Base-by-base conservation (phyloP, 169 alveolate species). In the Plasmodium ovale region DNA sequence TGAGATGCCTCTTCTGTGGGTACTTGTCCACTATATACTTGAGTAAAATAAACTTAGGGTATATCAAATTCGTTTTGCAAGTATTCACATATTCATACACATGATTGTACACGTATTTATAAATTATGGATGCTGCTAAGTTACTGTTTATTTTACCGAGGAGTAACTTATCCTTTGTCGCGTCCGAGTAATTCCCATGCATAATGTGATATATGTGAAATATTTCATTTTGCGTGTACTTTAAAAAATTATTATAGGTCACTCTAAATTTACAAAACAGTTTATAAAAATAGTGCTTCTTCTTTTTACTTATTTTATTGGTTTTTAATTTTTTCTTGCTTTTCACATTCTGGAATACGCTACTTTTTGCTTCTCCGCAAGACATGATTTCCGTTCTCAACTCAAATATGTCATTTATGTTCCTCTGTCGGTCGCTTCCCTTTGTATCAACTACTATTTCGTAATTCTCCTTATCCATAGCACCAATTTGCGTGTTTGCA, bases 271-370 rank as follows among this genome's bases (percentile, higher is more conserved):
- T 67, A 49, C 67, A 58, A 67, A 82, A 82, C 14, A 82, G 10
- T 65, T 51, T 82, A 70, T 82, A 82, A 82, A 82, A 82, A 82
- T 65, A 82, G 49, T 65, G 49, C 51, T 82, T 82, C 51, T 82
- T 82, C 42, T 82, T 82, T 67, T 82, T 82, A 82, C 58, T 82
- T 35, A 56, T 51, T 82, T 5, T 53, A 54, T 65, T 82, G 27
- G 51, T 67, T 82, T 53, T 82, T 42, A 82, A 67, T 82, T 82
- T 82, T 44, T 82, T 62, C 39, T 82, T 56, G 19, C 59, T 82
- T 69, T 42, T 82, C 0, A 82, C 59, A 42, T 82, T 82, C 33
- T 65, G 60, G 51, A 82, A 82, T 23, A 82, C 35, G 71, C 72
- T 65, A 69, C 90, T 82, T 82, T 56, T 65, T 82, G 49, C 62